phyloP scores from a whole-genome alignment of 257 asterid genomes.

The Prunella vulgaris region DNA sequence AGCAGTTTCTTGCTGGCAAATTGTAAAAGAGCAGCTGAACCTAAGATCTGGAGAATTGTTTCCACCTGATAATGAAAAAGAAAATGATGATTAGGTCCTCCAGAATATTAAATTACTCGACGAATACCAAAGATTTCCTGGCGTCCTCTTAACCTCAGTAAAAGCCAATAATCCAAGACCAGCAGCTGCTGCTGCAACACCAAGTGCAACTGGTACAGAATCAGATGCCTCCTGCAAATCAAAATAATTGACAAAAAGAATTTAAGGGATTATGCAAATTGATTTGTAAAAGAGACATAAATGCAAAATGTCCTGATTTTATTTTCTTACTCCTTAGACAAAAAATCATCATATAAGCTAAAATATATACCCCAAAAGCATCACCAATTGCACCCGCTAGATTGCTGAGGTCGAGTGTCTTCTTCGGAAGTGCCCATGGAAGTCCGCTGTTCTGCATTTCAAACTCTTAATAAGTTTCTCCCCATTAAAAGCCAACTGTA shows the following conservation, averaged over 20 bases:
- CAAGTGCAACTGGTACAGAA: constrained; percentile 48
- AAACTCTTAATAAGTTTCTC: constrained; percentile 18
- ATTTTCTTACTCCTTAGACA: too few species aligned
- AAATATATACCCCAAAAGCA: constrained; percentile 29
- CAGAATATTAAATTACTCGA: not conserved
- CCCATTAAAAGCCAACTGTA: not conserved
- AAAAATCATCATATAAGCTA: not conserved
- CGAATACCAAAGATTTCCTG: not conserved
- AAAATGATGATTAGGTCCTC: not conserved
- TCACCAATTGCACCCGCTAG: constrained; percentile 25
- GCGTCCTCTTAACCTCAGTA: constrained; percentile 52
- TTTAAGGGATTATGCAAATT: too few species aligned
- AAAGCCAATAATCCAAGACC: constrained; percentile 75
- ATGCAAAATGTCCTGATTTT: not conserved
- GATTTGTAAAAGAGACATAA: not conserved
- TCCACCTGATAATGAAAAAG: constrained; percentile 43
- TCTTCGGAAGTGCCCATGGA: constrained; percentile 76
- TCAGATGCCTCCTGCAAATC: constrained; percentile 52
- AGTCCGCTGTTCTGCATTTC: constrained; percentile 77
- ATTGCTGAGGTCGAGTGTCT: constrained; percentile 34
- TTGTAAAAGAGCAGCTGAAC: constrained; percentile 81
- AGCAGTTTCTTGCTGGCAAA: constrained; percentile 71
- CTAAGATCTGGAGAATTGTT: constrained; percentile 69
- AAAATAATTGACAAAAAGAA: not conserved
- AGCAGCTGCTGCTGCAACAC: constrained; percentile 61